Conservation (phyloP, 139 green algal species). For the Chlorella sp. region DNA sequence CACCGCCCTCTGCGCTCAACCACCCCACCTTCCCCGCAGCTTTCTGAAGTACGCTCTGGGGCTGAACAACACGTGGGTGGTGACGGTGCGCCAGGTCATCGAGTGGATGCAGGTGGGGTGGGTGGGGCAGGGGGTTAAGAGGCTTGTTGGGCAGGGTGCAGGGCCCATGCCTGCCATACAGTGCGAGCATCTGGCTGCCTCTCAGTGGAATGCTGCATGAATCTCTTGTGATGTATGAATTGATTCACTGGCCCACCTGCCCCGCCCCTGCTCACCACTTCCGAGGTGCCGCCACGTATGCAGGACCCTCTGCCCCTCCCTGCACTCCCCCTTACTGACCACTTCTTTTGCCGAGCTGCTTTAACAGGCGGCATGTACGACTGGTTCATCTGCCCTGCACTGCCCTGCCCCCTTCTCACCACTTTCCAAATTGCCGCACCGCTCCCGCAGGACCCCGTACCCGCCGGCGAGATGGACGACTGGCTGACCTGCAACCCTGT, state of each 20-base stretch:
- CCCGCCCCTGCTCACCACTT: too few relatives aligned
- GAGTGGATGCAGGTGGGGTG: conserved; percentile 38
- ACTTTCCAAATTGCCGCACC: not conserved
- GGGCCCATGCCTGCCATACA: not conserved
- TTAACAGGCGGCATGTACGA: too few relatives aligned
- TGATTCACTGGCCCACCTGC: not conserved
- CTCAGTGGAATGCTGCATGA: not conserved
- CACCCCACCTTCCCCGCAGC: not conserved
- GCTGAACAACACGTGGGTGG: conserved; percentile 31
- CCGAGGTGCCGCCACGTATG: too few relatives aligned
- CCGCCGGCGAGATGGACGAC: conserved; percentile 19
- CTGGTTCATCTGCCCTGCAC: not conserved
- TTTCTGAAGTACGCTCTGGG: conserved; percentile 39
- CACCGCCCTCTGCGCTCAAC: not conserved
- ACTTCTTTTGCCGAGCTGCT: too few relatives aligned
- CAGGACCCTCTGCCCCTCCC: not conserved
- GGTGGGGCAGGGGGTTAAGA: not conserved
- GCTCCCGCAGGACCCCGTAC: conserved; percentile 32
- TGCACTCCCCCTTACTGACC: not conserved
- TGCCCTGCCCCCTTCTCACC: too few relatives aligned
- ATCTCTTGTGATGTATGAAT: not conserved
- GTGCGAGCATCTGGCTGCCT: not conserved
- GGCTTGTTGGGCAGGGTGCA: not conserved
- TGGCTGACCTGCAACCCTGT: conserved; percentile 31
- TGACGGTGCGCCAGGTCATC: conserved; percentile 38